Conservation (phyloP, 73 alveolate species). For the Uronychia setigera region DNA sequence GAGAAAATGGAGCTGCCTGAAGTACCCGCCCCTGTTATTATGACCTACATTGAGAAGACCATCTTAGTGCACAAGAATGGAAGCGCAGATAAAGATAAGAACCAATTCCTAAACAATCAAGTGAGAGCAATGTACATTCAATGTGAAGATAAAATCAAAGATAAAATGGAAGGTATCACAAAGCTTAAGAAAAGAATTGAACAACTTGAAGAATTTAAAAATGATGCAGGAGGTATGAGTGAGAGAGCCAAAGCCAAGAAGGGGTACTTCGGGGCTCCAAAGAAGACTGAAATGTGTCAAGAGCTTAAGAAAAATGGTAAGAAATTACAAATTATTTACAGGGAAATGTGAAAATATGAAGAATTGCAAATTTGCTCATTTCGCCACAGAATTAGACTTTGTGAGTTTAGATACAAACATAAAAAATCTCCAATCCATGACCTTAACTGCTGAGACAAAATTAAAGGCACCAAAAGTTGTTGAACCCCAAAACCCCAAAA, state of each 20-base stretch:
- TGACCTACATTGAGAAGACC: conserved; percentile 34
- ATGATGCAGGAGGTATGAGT: conserved; percentile 35
- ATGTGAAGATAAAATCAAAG: conserved; percentile 53
- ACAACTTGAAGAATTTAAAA: conserved; percentile 52
- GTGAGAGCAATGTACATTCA: conserved; percentile 51
- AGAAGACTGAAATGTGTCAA: conserved; percentile 66
- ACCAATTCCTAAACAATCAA: conserved; percentile 53
- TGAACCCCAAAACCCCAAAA: too few species aligned
- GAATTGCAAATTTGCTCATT: conserved; percentile 62
- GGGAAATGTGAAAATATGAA: conserved; percentile 6
- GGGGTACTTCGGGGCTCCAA: background rate
- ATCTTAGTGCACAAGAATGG: conserved; percentile 19
- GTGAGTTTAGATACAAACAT: conserved; percentile 55
- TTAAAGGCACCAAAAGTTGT: conserved; percentile 30
- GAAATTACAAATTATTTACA: background rate
- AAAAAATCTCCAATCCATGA: conserved; percentile 53
- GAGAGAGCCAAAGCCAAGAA: background rate
- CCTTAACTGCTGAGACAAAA: background rate
- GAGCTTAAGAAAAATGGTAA: background rate
- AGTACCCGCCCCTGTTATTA: conserved; percentile 12
- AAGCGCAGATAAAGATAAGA: conserved; percentile 58
- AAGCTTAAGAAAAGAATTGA: conserved; percentile 70
- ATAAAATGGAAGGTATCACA: conserved; percentile 52
- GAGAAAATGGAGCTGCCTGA: conserved; percentile 28
- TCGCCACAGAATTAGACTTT: conserved; percentile 56